Evolutionary conservation across 305 asterid genomes (phyloP).

Genomic region (Solanum hybrid): DNA sequence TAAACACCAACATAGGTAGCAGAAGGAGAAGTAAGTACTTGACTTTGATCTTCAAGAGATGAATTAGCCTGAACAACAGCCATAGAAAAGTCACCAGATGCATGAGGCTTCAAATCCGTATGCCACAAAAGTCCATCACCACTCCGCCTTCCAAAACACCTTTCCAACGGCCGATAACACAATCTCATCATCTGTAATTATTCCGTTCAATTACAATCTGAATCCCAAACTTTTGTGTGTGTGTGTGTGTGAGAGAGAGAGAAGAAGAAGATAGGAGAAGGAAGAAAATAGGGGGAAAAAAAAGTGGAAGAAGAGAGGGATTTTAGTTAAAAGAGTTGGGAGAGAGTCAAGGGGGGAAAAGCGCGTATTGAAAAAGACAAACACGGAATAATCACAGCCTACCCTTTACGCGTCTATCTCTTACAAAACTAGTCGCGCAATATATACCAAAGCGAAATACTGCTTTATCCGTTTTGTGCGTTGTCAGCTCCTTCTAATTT

Average conservation of each 20-base stretch:
- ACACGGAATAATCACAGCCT: not conserved
- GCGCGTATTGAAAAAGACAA: not conserved
- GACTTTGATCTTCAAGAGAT: constrained; percentile 80
- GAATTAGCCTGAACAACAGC: constrained; percentile 99
- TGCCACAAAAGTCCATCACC: constrained; percentile 81
- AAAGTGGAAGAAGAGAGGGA: not conserved
- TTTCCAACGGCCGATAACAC: constrained; percentile 38
- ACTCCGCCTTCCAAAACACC: constrained; percentile 56
- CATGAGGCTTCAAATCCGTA: constrained; percentile 69
- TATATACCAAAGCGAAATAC: not conserved
- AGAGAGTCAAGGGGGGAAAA: not conserved
- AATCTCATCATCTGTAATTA: constrained; percentile 46
- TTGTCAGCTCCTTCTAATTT: not conserved
- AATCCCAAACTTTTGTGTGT: not conserved
- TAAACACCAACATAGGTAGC: constrained; percentile 88
- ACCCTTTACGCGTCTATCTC: not conserved
- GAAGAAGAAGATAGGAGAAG: not conserved
- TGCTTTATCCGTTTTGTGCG: not conserved
- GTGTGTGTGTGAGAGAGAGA: not conserved
- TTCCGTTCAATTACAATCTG: not conserved
- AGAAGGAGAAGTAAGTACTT: constrained; percentile 74
- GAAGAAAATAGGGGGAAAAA: not conserved
- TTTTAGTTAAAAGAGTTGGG: not conserved
- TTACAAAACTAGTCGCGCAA: not conserved
- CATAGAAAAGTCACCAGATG: constrained; percentile 79